Evolutionary conservation across 2,329 filamentous ascomycete genomes (phyloP).

Genomic region (Calonectria crousiana): DNA sequence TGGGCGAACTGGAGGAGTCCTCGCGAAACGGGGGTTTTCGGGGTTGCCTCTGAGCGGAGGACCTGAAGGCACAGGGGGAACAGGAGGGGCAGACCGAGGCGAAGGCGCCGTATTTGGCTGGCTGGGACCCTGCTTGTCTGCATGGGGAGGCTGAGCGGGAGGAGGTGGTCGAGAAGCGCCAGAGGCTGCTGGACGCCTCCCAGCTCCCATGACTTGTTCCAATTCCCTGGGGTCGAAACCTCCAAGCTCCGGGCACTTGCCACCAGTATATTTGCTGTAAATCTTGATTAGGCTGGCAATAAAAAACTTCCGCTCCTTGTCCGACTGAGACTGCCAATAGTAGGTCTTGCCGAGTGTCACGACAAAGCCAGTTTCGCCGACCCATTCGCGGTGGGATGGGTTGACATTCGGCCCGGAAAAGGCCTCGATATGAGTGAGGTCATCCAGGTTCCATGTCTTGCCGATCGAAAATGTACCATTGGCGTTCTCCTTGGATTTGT

Average conservation of each 20-base stretch:
- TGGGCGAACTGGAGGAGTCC: slow-evolving; percentile 47
- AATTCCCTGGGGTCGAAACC: slow-evolving; percentile 87
- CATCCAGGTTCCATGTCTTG: slow-evolving; percentile 98
- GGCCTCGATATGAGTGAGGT: slow-evolving; percentile 85
- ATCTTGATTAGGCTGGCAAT: slow-evolving; percentile 97
- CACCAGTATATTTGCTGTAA: slow-evolving; percentile 94
- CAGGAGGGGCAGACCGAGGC: slow-evolving; percentile 33
- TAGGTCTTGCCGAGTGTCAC: slow-evolving; percentile 94
- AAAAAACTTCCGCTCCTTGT: slow-evolving; percentile 99
- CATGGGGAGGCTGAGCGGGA: slow-evolving; percentile 30
- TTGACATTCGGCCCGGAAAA: slow-evolving; percentile 74
- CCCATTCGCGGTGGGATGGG: slow-evolving; percentile 78
- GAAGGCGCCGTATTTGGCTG: slow-evolving; percentile 33
- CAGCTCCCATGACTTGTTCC: slow-evolving; percentile 77
- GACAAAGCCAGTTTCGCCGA: slow-evolving; percentile 84
- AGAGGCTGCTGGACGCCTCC: slow-evolving; percentile 52
- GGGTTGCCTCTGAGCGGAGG: slow-evolving; percentile 32
- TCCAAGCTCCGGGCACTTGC: slow-evolving; percentile 80
- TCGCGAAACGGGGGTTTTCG: slow-evolving; percentile 46
- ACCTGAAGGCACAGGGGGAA: slow-evolving; percentile 29
- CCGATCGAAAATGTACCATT: slow-evolving; percentile 97
- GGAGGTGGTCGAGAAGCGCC: slow-evolving; percentile 40
- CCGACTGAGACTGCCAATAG: slow-evolving; percentile 93
- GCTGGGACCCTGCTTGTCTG: slow-evolving; percentile 37
- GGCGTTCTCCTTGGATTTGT: slow-evolving; percentile 95